phyloP scores from a whole-genome alignment of 2,329 filamentous ascomycete species.

The Pseudogymnoascus sp. region DNA sequence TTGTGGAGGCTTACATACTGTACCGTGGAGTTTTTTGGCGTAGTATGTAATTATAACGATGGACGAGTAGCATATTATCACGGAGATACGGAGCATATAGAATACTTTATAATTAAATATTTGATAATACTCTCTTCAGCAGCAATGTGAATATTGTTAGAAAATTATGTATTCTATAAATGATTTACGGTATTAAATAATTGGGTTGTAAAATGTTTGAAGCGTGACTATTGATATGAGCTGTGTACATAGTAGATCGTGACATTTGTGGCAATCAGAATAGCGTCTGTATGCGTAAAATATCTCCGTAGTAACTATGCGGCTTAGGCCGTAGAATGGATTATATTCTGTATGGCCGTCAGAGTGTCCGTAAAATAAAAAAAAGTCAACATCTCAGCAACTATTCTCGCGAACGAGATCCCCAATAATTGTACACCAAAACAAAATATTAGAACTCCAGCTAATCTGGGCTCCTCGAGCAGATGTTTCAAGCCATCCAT shows the following conservation, averaged over 20 bases:
- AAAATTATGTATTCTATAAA: neutral
- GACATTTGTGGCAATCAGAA: neutral
- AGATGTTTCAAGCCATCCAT: neutral
- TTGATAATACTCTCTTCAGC: neutral
- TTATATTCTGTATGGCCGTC: neutral
- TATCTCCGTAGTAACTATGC: neutral
- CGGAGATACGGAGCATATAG: neutral
- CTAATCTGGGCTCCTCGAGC: neutral
- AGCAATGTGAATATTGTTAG: neutral
- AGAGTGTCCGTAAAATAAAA: neutral
- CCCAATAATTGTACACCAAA: neutral
- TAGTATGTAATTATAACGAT: neutral
- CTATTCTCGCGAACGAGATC: neutral
- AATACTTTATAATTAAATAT: constrained; percentile 1
- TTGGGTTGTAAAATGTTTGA: neutral
- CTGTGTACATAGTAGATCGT: neutral
- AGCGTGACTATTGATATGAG: neutral
- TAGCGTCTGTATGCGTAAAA: neutral
- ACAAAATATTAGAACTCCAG: neutral
- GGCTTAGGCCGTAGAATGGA: neutral
- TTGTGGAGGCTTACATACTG: neutral
- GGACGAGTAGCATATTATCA: neutral
- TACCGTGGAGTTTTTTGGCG: neutral
- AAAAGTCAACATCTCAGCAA: neutral
- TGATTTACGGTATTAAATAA: neutral